phyloP scores from a whole-genome alignment of 768 basidiomycete species.

The Panus rudis region DNA sequence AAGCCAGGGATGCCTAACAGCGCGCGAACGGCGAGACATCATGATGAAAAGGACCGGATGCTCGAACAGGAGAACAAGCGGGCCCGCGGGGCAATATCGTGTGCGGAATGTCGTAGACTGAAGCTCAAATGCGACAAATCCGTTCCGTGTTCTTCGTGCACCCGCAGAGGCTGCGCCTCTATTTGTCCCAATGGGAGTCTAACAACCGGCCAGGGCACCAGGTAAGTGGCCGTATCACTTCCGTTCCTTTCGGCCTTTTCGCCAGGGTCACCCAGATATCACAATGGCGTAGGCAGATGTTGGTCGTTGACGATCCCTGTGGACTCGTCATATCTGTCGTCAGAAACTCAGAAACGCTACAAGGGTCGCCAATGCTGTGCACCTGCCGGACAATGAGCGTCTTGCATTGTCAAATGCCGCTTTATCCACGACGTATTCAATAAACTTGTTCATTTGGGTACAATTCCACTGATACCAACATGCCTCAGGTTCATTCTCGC shows the following conservation, averaged over 20 bases:
- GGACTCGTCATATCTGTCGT: too few species aligned
- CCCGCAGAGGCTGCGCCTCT: conserved; percentile 66
- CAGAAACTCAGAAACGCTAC: too few species aligned
- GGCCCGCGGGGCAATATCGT: conserved; percentile 67
- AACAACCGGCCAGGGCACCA: conserved; percentile 71
- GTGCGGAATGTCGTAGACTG: conserved; percentile 56
- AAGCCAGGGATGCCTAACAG: too few species aligned
- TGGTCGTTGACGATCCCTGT: not conserved
- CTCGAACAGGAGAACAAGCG: conserved; percentile 74
- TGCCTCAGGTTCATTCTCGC: conserved; percentile 55
- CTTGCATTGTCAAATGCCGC: not conserved
- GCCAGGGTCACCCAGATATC: too few species aligned
- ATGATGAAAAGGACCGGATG: too few species aligned
- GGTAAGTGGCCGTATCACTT: conserved; percentile 33
- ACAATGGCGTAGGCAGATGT: too few species aligned
- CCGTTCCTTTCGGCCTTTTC: too few species aligned
- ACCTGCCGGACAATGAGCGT: not conserved
- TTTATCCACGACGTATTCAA: not conserved
- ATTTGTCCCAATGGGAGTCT: conserved; percentile 78
- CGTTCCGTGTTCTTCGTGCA: conserved; percentile 47
- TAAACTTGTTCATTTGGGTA: not conserved
- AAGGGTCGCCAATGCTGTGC: too few species aligned
- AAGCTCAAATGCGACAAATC: conserved; percentile 59
- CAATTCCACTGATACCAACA: too few species aligned
- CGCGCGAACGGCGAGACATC: too few species aligned